Evolutionary conservation across 2,329 filamentous ascomycete species (phyloP), one percentile per base, ranked within the genome.

Genomic region (Beauveria sp.): DNA sequence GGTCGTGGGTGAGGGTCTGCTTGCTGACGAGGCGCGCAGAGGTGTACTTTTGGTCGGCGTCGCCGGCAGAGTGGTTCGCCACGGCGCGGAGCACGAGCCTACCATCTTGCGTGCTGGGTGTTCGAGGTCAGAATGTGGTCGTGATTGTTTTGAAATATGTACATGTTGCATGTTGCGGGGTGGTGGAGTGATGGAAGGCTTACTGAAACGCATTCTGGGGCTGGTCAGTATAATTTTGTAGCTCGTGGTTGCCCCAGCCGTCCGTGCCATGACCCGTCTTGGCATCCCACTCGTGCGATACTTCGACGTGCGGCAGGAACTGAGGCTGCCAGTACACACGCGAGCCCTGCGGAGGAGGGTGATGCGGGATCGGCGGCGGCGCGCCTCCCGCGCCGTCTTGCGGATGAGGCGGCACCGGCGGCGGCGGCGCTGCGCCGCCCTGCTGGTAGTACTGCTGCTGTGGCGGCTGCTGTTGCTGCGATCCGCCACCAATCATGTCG

Each of bases 241-340:
- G 72, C 72, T 86, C 83, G 63, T 83, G 79, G 67, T 86, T 86
- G 24, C 83, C 83, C 83, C 83, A 86, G 43, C 83, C 83, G 66
- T 83, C 77, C n/a, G 76, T 77, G 30, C 83, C 83, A 40, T 79
- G 79, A 30, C 79, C 77, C 52, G 80, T 74, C 68, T 84, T 81
- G 34, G 81, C 78, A 5, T 80, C 72, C 73, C 84, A 86, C 64
- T 84, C 78, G 3, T 73, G 70, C 0, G 73, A 74, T 3, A 85
- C 74, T 0, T 80, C 76, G 2, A 74, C 72, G 16, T 74, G 70
- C 0, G 79, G 75, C 30, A 74, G 69, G 66, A 85, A 83, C 8
- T 73, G 74, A 0, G 82, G 77, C 62, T 76, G 76, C 82, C 82
- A 85, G 70, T 84, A 84, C 2, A 72, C 64, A 34, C 63, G 57